Evolutionary conservation across 192 early-diverging fungal genomes (phyloP), one percentile per base, ranked within the genome.

Genomic region (Anaeromyces robustus): DNA sequence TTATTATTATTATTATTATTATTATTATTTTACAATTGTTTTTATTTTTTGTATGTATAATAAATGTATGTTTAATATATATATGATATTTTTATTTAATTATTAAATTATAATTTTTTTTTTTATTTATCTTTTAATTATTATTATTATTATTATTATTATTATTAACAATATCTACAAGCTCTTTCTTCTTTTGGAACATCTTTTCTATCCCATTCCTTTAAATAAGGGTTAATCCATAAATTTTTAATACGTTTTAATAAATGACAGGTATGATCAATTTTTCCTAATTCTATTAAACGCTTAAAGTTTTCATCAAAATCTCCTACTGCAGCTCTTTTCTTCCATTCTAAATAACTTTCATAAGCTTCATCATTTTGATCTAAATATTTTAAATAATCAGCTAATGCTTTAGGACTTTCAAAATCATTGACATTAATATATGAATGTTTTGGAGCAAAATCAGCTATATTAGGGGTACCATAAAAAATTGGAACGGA

Each of bases 281-380:
- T 22, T 22, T 52, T 52, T 52, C 43, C 12, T 2, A 52, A 22
- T 52, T 52, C 43, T 22, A 52, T 22, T 22, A 52, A 14, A 52
- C 19, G 43, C 4, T 52, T 22, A 52, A 52, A 19, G 14, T 52
- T 52, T 22, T 52, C 43, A 52, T 19, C 43, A 52, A 18, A 22
- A 22, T 52, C 43, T 4, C 43, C 43, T 14, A 22, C 32, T 7
- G 32, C 32, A 7, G 32, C 32, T 12, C 12, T 52, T 77, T 80
- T 80, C 29, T 80, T 80, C 79, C 79, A 80, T 77, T 80, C 79
- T n/a, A 80, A 77, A 77, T 80, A 80, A 3, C 29, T 18, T 77
- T 80, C 79, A 26, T 80, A 80, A 4, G 16, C 29, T 17, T 29
- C 22, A 29, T 77, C 29, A 32, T 80, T 77, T 26, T 80, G 12